Evolutionary conservation across 352 stramenopile genomes (phyloP), one percentile per base, ranked within the genome.

Genomic region (Pythium monospermum): DNA sequence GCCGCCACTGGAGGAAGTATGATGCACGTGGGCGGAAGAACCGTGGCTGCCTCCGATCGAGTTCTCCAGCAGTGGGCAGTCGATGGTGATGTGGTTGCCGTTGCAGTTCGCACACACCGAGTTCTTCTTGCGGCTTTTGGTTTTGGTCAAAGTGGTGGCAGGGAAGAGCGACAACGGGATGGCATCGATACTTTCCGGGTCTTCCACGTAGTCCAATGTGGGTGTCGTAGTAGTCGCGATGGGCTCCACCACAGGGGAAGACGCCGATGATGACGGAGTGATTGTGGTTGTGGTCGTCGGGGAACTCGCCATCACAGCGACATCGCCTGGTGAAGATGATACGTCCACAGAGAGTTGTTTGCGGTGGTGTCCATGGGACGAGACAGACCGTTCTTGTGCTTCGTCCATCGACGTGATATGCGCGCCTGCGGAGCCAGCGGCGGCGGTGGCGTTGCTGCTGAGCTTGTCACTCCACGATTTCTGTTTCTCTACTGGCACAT

Each of bases 61-160:
- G 44, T 46, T 87, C 52, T 87, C 74, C 32, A 92, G 51, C 36
- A 88, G 53, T 21, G 82, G 79, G 48, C 82, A 93, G 32, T 79
- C 68, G 35, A 91, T 83, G 21, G 78, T 89, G 38, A 91, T 93
- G 61, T 93, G 82, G 46, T 84, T 86, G 32, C 77, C 82, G 47
- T 75, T 82, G 53, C 82, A 93, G 47, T 88, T 91, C 28, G 76
- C 77, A 26, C 82, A 93, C 32, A 84, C 56, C 25, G 71, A 75
- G 48, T 76, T 76, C 46, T 73, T 83, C 41, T 81, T 78, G 43
- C 72, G 76, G 57, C 73, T 85, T 50, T 81, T 87, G 10, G 61
- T 73, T 27, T 64, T 69, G 26, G 67, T 56, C 26, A 85, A 49
- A 12, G 55, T 60, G 18, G 37, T 53, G n/a, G n/a, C n/a, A 3